These are phyloP conservation scores for Capsicum rhomboideum DNA, from an alignment of 257 asterid genomes.

Conservation along the genomic window DNA sequence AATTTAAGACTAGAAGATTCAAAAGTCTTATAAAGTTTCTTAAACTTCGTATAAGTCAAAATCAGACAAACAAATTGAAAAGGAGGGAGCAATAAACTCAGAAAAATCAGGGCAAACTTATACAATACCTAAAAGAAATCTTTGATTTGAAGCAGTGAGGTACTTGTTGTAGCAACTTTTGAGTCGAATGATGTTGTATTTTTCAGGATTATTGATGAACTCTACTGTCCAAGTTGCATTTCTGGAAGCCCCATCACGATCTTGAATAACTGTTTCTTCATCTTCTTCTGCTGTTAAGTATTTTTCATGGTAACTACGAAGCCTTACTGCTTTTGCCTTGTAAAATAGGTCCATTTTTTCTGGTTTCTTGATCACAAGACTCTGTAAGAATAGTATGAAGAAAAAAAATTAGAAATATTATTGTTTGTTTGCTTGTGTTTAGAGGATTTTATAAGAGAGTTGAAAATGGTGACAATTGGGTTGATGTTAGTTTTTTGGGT, in stretches of 20 bases:
- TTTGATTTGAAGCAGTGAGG: slow-evolving; percentile 57
- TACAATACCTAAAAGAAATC: slow-evolving; percentile 47
- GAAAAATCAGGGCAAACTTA: background rate
- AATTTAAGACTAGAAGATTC: no score
- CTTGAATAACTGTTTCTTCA: slow-evolving; percentile 58
- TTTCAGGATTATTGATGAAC: slow-evolving; percentile 17
- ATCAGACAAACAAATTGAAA: no score
- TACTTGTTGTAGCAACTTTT: slow-evolving; percentile 59
- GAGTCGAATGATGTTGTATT: slow-evolving; percentile 37
- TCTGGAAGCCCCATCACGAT: slow-evolving; percentile 38
- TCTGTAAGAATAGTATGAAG: background rate
- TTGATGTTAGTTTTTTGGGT: background rate
- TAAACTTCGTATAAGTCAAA: no score
- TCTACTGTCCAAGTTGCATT: slow-evolving; percentile 64
- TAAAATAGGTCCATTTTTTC: slow-evolving; percentile 66
- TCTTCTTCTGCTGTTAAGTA: slow-evolving; percentile 61
- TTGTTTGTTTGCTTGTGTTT: background rate
- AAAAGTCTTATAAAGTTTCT: no score
- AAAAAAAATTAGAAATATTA: background rate
- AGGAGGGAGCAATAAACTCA: background rate
- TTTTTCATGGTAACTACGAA: slow-evolving; percentile 49
- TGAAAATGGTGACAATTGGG: background rate
- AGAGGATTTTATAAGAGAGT: background rate
- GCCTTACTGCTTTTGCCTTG: slow-evolving; percentile 57
- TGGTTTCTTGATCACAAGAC: background rate